Evolutionary conservation across 768 basidiomycete genomes (phyloP), one percentile per base, ranked within the genome.

Genomic region (Suillus cothurnatus): DNA sequence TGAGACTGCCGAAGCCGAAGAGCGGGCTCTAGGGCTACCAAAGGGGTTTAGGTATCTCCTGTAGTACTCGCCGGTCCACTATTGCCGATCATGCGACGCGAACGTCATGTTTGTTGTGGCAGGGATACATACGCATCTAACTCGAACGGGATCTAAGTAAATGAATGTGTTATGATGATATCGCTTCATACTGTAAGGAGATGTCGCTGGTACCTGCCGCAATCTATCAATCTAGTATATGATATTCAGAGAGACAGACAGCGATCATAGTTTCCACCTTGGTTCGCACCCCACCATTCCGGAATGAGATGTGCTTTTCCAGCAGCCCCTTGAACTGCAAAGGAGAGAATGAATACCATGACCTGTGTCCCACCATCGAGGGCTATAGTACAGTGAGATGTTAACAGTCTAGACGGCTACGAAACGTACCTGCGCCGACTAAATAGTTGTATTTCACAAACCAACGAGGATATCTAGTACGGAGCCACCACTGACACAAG

Each of bases 221-320:
- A 52, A 19, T 52, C 26, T 5, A 8, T 52, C 11, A 53, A 53
- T 19, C 9, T 32, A 21, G 19, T 19, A 4, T 52, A 52, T 28
- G 17, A 4, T 12, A 21, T 53, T 53, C 28, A 53, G 28, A 53
- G 28, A 53, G 28, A 47, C 56, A 66, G n/a, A 36, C 64, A 65
- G 31, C 38, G 64, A 14, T 65, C 64, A 21, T 70, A 75, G 69
- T 78, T 72, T 69, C 82, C 82, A 21, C 71, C 71, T 67, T 84
- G 82, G 68, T 85, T 83, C 7, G 82, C 83, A 15, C 82, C 82
- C 84, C 82, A 84, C 84, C 83, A 84, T 71, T 78, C 74, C 26
- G 82, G 82, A 76, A 85, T 84, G 26, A 81, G 67, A 70, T 84
- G 81, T 1, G 82, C 73, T 6, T 72, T 64, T 15, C 86, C 85